Evolutionary conservation across 169 alveolate species (phyloP).

Genomic region (Cryptosporidium tyzzeri): DNA sequence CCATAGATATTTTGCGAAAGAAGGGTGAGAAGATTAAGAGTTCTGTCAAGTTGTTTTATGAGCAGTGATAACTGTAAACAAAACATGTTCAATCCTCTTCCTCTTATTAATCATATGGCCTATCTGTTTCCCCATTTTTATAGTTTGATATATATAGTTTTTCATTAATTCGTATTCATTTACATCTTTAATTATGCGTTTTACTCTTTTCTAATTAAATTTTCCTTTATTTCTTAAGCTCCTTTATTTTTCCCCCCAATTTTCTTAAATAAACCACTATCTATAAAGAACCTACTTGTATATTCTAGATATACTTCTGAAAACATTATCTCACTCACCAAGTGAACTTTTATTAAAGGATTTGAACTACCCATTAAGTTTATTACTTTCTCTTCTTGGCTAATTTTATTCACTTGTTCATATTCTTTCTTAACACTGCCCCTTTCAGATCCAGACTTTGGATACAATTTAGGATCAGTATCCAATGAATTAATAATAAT

Average conservation of each 20-base stretch:
- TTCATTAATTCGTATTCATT: neutral
- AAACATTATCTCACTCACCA: constrained; percentile 19
- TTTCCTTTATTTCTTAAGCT: neutral
- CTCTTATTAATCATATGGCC: neutral
- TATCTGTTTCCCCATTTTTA: neutral
- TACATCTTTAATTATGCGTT: too few relatives aligned
- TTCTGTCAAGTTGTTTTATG: constrained; percentile 72
- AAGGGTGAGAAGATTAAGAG: constrained; percentile 77
- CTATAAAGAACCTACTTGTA: constrained; percentile 35
- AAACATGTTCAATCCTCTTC: neutral
- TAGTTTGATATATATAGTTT: neutral
- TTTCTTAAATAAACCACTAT: constrained; percentile 7
- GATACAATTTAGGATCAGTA: too few relatives aligned
- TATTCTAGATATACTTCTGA: constrained; percentile 18
- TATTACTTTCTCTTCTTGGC: neutral
- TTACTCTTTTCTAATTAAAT: too few relatives aligned
- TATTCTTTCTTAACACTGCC: neutral
- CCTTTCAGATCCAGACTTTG: neutral
- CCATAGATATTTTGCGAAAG: constrained; percentile 78
- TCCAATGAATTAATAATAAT: neutral
- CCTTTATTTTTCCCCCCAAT: neutral
- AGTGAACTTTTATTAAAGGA: neutral
- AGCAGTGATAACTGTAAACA: neutral
- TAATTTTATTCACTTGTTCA: neutral
- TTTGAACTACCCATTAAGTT: neutral